These are phyloP conservation scores for Polygonum aviculare DNA, from an alignment of 148 eudicot species.

Conservation along the genomic window DNA sequence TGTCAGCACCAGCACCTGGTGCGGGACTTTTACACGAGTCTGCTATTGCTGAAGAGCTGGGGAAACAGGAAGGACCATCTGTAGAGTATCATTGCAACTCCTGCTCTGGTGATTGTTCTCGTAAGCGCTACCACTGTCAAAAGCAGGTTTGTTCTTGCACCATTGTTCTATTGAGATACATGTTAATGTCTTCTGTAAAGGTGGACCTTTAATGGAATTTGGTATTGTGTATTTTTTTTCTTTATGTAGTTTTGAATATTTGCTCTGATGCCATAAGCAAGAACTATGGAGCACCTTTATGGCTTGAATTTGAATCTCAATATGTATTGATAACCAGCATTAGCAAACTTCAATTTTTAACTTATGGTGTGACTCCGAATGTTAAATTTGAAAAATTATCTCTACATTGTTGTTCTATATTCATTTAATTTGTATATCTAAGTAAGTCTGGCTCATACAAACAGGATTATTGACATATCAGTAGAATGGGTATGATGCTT, in stretches of 20 bases:
- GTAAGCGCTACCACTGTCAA: slow-evolving; percentile 95
- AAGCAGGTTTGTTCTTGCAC: slow-evolving; percentile 55
- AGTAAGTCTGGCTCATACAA: background rate
- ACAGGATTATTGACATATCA: background rate
- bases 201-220: background rate
- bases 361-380: background rate
- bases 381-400: background rate
- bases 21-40: slow-evolving; percentile 71
- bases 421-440: background rate
- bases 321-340: background rate
- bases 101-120: slow-evolving; percentile 96
- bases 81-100: slow-evolving; percentile 99
- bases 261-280: background rate
- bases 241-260: background rate
- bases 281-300: background rate
- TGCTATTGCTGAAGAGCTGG: slow-evolving; percentile 63
- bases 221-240: background rate
- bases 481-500: background rate
- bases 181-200: background rate
- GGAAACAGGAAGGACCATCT: slow-evolving; percentile 74
- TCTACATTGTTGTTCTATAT: background rate
- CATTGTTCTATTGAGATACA: slow-evolving; percentile 12
- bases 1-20: slow-evolving; percentile 38
- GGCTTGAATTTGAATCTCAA: background rate
- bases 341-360: background rate